Conservation (phyloP, 805 yeast genomes). For the Lachancea sp. region DNA sequence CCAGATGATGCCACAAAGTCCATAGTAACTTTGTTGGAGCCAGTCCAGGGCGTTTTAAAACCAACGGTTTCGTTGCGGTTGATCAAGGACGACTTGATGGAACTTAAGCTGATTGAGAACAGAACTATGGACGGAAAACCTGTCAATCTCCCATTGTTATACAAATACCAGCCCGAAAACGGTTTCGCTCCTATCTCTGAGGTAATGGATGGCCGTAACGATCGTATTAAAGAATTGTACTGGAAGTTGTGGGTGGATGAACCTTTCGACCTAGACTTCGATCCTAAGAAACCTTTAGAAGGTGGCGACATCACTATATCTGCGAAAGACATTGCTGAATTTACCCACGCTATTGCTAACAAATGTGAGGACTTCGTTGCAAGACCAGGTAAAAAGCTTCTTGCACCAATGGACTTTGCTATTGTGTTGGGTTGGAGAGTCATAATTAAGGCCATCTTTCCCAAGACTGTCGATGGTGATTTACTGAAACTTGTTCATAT, state of each 20-base stretch:
- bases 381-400: constrained; percentile 73
- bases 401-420: constrained; percentile 99
- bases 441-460: constrained; percentile 97
- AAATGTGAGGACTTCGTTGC: constrained; percentile 92
- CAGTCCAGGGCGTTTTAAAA: constrained; percentile 60
- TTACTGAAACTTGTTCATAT: constrained; percentile 87
- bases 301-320: constrained; percentile 67
- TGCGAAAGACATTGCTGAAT: constrained; percentile 75
- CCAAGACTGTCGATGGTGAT: constrained; percentile 93
- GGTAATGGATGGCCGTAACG: constrained; percentile 83
- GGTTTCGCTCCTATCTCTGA: constrained; percentile 97
- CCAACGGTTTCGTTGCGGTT: constrained; percentile 61
- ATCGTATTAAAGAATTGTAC: constrained; percentile 90
- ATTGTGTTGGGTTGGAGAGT: constrained; percentile 98
- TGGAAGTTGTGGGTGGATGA: constrained; percentile 93
- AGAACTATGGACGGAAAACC: constrained; percentile 76
- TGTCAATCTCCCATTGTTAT: constrained; percentile 69
- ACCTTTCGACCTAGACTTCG: constrained; percentile 57
- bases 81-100: constrained; percentile 46
- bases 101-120: constrained; percentile 73
- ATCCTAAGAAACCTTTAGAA: constrained; percentile 61
- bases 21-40: constrained; percentile 59
- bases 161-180: constrained; percentile 70
- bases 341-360: constrained; percentile 96
- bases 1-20: constrained; percentile 49